These are phyloP conservation scores for Eremothecium gossypii DNA, from an alignment of 1,139 yeast genomes.

Conservation along the genomic window DNA sequence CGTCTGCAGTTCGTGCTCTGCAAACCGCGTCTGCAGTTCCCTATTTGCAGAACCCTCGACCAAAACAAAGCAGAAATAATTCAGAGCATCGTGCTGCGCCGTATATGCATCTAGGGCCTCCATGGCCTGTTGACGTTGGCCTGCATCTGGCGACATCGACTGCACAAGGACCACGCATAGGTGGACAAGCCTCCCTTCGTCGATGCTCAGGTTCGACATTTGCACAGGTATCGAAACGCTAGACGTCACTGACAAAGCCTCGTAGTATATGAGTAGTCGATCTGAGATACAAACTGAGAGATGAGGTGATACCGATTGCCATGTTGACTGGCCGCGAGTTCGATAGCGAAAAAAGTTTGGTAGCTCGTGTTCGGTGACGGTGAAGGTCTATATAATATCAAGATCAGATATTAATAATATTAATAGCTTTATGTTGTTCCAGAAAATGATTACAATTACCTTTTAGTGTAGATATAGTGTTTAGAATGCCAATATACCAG, in stretches of 20 bases:
- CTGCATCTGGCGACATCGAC: slow-evolving; percentile 50
- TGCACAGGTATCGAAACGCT: no score
- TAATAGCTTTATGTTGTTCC: neutral
- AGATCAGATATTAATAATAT: neutral
- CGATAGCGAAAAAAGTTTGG: no score
- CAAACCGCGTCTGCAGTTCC: slow-evolving; percentile 26
- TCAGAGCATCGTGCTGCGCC: slow-evolving; percentile 63
- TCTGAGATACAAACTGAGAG: no score
- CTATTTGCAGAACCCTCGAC: slow-evolving; percentile 42
- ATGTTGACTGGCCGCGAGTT: no score
- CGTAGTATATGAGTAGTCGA: no score
- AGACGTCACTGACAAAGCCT: no score
- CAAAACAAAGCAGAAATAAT: slow-evolving; percentile 64
- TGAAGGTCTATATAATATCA: neutral
- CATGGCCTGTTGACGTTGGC: slow-evolving; percentile 49
- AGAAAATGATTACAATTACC: neutral
- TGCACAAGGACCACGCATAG: slow-evolving; percentile 55
- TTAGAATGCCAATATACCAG: neutral
- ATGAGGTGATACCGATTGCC: no score
- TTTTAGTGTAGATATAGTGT: no score
- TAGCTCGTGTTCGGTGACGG: neutral
- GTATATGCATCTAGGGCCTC: slow-evolving; percentile 63
- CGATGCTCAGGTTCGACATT: slow-evolving; percentile 15
- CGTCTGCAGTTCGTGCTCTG: slow-evolving; percentile 30
- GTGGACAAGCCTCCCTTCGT: slow-evolving; percentile 51